A percentile compares a stretch with the other conserved stretches of the same genome.
Conservation (phyloP, 345 rosid species). For the Mercurialis annua region DNA sequence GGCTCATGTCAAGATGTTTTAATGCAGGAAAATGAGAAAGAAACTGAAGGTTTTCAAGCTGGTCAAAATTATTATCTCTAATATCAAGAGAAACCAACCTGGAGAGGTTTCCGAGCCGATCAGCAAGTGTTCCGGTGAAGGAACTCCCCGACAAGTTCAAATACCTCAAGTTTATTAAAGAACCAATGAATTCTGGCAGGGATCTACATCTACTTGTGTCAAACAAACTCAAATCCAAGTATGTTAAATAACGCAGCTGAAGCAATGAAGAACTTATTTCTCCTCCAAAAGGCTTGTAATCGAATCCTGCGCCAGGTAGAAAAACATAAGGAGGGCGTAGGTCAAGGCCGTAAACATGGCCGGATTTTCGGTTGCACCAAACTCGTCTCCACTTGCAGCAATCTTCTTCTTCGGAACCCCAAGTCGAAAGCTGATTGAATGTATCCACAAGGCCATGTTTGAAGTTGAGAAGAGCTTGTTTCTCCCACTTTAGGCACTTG, state of each 20-base stretch:
- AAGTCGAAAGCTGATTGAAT: background rate
- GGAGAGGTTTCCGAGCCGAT: conserved; percentile 1
- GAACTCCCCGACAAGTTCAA: background rate
- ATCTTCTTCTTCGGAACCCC: conserved; percentile 2
- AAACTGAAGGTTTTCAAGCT: background rate
- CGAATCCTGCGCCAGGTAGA: background rate
- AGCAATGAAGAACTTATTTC: conserved; percentile 7
- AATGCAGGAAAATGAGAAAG: conserved; percentile 1
- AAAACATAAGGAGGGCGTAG: background rate
- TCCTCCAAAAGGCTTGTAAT: background rate
- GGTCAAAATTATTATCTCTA: background rate
- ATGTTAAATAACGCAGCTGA: conserved; percentile 6
- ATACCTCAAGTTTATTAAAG: background rate
- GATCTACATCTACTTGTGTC: background rate
- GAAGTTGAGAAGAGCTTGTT: conserved; percentile 12
- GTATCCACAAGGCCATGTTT: background rate
- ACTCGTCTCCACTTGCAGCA: conserved; percentile 13
- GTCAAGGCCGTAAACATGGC: conserved; percentile 13
- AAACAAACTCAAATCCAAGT: background rate
- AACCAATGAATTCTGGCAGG: background rate
- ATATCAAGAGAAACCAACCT: conserved; percentile 10
- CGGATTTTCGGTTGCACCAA: conserved; percentile 5
- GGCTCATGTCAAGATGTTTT: background rate
- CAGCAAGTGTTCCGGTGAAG: background rate
- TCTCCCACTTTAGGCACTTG: conserved; percentile 14